Conservation (phyloP, 352 stramenopile species). For the Phytopythium ostracodes region DNA sequence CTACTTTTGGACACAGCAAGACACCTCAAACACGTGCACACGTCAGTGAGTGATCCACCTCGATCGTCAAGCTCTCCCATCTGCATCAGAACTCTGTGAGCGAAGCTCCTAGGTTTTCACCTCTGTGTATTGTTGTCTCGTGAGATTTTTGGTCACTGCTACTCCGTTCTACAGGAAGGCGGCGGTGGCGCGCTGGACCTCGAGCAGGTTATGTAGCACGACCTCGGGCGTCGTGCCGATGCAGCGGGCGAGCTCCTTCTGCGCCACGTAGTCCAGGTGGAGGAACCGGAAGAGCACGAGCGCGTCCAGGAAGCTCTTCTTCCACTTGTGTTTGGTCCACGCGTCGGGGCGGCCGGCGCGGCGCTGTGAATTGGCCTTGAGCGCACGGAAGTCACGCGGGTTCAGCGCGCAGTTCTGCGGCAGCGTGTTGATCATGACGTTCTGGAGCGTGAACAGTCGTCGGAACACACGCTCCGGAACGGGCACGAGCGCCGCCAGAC, state of each 20-base stretch:
- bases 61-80: no score
- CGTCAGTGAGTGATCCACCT: no score
- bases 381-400: constrained; percentile 76
- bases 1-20: background rate
- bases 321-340: constrained; percentile 88
- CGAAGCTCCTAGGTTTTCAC: background rate
- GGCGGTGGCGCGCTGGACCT: constrained; percentile 72
- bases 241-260: constrained; percentile 84
- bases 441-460: constrained; percentile 85
- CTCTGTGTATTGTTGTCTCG: background rate
- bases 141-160: background rate
- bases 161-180: constrained; percentile 49
- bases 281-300: constrained; percentile 81
- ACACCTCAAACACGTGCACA: background rate
- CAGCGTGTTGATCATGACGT: constrained; percentile 88
- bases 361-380: constrained; percentile 65
- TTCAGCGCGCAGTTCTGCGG: constrained; percentile 85
- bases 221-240: constrained; percentile 88
- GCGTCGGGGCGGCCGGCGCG: constrained; percentile 62
- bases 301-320: constrained; percentile 84
- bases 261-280: constrained; percentile 79
- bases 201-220: constrained; percentile 84
- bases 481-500: constrained; percentile 67
- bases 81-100: no score
- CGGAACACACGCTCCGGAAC: constrained; percentile 81